These are phyloP conservation scores for Hirschfeldia incana DNA, from an alignment of 345 rosid genomes.

Conservation along the genomic window DNA sequence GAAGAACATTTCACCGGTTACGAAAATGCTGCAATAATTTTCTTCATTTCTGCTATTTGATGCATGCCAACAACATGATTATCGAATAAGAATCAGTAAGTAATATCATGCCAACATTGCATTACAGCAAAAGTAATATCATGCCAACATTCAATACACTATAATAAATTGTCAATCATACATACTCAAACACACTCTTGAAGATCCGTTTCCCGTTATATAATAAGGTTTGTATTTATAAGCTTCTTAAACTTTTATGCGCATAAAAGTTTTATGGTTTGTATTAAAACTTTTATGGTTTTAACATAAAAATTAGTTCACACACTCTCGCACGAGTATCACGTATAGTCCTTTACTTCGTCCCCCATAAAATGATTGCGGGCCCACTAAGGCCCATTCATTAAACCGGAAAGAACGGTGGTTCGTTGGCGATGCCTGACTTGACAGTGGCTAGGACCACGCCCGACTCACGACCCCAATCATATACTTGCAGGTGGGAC, in stretches of 20 bases:
- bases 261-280: too few species aligned
- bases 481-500: conserved; percentile 34
- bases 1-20: conserved; percentile 29
- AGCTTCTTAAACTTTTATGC: too few species aligned
- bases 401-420: conserved; percentile 33
- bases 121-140: conserved; percentile 1
- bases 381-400: conserved; percentile 16
- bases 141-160: conserved; percentile 14
- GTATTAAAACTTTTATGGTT: too few species aligned
- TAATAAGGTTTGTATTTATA: not conserved
- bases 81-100: not conserved
- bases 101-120: conserved; percentile 35
- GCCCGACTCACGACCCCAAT: conserved; percentile 36
- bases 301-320: not conserved
- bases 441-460: conserved; percentile 43
- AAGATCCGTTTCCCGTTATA: conserved; percentile 9
- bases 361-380: conserved; percentile 16
- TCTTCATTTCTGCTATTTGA: conserved; percentile 9
- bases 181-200: conserved; percentile 33
- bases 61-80: conserved; percentile 31
- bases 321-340: conserved; percentile 24
- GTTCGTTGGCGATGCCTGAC: conserved; percentile 37
- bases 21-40: conserved; percentile 22
- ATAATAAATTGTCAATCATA: conserved; percentile 32
- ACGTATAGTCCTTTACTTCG: conserved; percentile 31